Percentiles rank a stretch among this genome's conserved stretches.
These are phyloP conservation scores for Citrus mangshanensis DNA, from an alignment of 345 rosid genomes.

Conservation along the genomic window DNA sequence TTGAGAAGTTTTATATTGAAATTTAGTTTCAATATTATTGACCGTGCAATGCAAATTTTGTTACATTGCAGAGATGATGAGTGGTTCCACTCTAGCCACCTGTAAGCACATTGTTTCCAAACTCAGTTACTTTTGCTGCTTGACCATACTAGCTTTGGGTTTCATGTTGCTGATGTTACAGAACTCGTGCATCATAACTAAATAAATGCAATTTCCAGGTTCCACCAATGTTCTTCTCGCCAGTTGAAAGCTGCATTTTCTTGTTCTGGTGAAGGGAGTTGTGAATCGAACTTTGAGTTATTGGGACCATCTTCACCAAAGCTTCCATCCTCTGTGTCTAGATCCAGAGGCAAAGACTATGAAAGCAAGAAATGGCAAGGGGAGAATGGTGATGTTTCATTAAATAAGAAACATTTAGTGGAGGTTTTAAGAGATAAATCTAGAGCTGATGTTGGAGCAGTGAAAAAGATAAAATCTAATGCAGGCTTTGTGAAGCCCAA, in stretches of 20 bases:
- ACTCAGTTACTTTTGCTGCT: background rate
- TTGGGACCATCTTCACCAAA: constrained; percentile 32
- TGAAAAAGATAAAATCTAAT: constrained; percentile 29
- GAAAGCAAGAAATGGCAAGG: constrained; percentile 28
- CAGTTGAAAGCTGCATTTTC: constrained; percentile 44
- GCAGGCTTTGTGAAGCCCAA: constrained; percentile 18
- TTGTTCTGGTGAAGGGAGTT: constrained; percentile 24
- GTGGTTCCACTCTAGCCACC: constrained; percentile 50
- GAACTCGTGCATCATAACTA: background rate
- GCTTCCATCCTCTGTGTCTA: constrained; percentile 50
- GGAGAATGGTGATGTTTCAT: constrained; percentile 12
- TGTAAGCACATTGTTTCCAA: constrained; percentile 34
- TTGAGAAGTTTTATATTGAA: background rate
- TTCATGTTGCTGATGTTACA: background rate
- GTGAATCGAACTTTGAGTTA: constrained; percentile 20
- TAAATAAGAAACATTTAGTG: constrained; percentile 24
- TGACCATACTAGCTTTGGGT: background rate
- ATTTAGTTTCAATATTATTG: background rate
- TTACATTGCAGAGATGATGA: constrained; percentile 42
- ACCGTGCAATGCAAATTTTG: background rate
- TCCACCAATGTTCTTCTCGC: constrained; percentile 50
- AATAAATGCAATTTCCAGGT: constrained; percentile 34
- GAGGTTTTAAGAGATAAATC: constrained; percentile 31
- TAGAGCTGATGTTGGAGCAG: constrained; percentile 14
- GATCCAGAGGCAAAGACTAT: constrained; percentile 61